A percentile compares a stretch with the other conserved stretches of the same genome.
These are phyloP conservation scores for Pyrus hybrid DNA, from an alignment of 331 rosid genomes.

Conservation along the genomic window DNA sequence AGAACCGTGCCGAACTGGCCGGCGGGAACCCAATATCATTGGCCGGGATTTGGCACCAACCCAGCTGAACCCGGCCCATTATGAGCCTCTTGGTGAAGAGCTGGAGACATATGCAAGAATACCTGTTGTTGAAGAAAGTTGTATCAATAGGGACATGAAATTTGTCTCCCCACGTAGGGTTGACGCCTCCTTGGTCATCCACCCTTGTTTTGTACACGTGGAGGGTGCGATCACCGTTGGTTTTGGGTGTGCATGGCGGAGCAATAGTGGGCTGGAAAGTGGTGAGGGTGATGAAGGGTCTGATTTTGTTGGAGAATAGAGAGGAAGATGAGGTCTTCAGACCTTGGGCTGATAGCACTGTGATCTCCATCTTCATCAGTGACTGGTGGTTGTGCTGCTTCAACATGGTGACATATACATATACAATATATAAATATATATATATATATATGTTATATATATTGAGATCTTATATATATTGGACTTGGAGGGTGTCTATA, in stretches of 20 bases:
- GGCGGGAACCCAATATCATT: slow-evolving; percentile 33
- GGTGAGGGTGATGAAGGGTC: slow-evolving; percentile 40
- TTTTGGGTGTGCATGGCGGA: not conserved
- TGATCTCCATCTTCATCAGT: slow-evolving; percentile 30
- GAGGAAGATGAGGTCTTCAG: slow-evolving; percentile 18
- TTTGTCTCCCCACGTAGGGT: slow-evolving; percentile 34
- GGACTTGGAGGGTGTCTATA: not conserved
- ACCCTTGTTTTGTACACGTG: slow-evolving; percentile 27
- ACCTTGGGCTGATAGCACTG: slow-evolving; percentile 39
- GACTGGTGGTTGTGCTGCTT: slow-evolving; percentile 11
- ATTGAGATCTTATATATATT: not conserved
- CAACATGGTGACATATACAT: not conserved
- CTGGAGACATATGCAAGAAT: slow-evolving; percentile 31
- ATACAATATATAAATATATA: not conserved
- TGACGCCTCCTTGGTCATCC: slow-evolving; percentile 18
- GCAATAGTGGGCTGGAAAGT: not conserved
- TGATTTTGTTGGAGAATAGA: slow-evolving; percentile 16
- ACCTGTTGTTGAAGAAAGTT: slow-evolving; percentile 27
- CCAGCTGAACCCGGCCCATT: slow-evolving; percentile 31
- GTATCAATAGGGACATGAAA: slow-evolving; percentile 34
- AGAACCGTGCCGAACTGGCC: slow-evolving; percentile 14
- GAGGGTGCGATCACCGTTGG: not conserved
- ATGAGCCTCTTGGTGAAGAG: slow-evolving; percentile 29
- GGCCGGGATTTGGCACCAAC: slow-evolving; percentile 46
- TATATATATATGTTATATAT: not conserved